Evolutionary conservation across 1,284 basidiomycete genomes (phyloP), one percentile per base, ranked within the genome.

Genomic region (Mycena sp.): DNA sequence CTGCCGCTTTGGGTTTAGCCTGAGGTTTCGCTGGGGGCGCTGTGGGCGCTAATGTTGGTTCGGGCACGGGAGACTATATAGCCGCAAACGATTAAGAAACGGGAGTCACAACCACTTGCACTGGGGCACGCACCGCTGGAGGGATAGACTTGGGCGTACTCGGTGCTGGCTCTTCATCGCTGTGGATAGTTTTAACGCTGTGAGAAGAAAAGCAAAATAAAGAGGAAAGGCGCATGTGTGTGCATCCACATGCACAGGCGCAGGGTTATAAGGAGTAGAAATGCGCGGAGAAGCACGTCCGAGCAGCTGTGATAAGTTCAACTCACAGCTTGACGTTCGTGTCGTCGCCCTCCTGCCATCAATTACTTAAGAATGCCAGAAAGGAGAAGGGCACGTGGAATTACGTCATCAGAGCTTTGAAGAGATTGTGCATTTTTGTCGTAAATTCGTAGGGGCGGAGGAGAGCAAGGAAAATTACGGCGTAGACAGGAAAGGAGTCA

Each of bases 171-270:
- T 78, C 78, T 60, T 78, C 80, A 68, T 84, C 80, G 69, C 85
- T 86, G 76, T 78, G 77, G 70, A 77, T 43, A 58, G 65, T 54
- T 63, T 63, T 55, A 67, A 58, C 60, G 63, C 77, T 74, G 76
- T 84, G 78, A 83, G 83, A 83, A 74, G 77, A 79, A 71, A 84
- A 87, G 73, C 62, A 85, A 70, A 86, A 73, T 48, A 86, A 75
- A 67, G 81, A 80, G 68, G 76, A 80, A 71, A 85, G 74, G 74
- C 71, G 80, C 86, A 87, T 87, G 81, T 68, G 76, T 67, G 69
- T 53, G 66, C 69, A 71, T 71, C 64, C 71, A 72, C 71, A 64
- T 65, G 63, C 69, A 67, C 51, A 35, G 25, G 45, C n/a, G n/a
- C n/a, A n/a, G 41, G 21, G 46, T 10, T 58, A 57, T 46, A 49